Percentiles rank a stretch among this genome's conserved stretches.
phyloP scores from a whole-genome alignment of 2,329 filamentous ascomycete genomes.

The Pseudophaeomoniella oleicola region DNA sequence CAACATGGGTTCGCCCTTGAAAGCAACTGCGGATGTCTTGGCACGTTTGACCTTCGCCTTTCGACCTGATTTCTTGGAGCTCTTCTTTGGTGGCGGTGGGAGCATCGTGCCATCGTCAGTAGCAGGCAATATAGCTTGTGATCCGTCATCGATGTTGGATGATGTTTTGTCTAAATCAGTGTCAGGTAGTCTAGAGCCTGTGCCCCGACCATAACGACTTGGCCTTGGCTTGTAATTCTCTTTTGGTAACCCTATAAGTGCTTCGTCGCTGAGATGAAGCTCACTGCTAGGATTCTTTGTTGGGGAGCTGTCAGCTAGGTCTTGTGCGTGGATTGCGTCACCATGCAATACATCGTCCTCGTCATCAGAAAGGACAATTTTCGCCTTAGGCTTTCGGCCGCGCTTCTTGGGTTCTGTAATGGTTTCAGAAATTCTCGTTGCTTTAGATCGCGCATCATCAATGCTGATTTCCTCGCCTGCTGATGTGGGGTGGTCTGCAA shows the following conservation, averaged over 20 bases:
- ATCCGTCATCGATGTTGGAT: background rate
- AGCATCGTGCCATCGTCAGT: background rate
- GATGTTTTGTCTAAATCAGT: conserved; percentile 4
- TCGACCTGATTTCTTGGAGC: conserved; percentile 7
- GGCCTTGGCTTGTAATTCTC: conserved; percentile 13
- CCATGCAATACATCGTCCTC: background rate
- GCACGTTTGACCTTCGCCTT: conserved; percentile 12
- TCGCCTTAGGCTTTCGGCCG: background rate
- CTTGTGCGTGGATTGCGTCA: background rate
- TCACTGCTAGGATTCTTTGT: conserved; percentile 8
- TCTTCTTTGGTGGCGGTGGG: conserved; percentile 6
- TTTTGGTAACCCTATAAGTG: conserved; percentile 11
- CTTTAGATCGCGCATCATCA: background rate
- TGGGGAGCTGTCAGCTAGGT: background rate
- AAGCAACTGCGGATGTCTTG: conserved; percentile 10
- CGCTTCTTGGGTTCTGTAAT: background rate
- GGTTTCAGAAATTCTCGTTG: background rate
- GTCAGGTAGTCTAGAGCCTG: conserved; percentile 7
- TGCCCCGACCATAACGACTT: conserved; percentile 6
- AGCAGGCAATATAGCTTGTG: background rate
- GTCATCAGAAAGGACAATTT: background rate
- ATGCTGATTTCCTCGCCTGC: background rate
- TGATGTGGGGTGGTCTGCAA: background rate
- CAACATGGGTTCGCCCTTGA: conserved; percentile 8
- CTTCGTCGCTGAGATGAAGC: conserved; percentile 10